Evolutionary conservation across 2,329 filamentous ascomycete genomes (phyloP), one percentile per base, ranked within the genome.

Genomic region (Trichophyton benhamiae): DNA sequence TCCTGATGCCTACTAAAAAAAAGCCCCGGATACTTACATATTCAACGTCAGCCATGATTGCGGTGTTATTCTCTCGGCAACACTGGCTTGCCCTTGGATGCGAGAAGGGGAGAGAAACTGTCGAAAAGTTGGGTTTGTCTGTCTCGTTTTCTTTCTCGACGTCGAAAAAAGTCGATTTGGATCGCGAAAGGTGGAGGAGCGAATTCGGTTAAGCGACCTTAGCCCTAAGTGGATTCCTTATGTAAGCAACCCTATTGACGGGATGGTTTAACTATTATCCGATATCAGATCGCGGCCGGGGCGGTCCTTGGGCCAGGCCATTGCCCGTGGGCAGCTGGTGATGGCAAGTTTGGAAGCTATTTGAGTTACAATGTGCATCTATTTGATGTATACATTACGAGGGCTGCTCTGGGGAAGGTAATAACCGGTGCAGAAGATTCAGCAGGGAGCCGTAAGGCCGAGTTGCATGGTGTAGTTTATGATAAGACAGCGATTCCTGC

Each of bases 1-100:
- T 57, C 33, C 33, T 17, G 9, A 53, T 9, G 42, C 15, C 48
- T 7, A 22, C 20, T 11, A 41, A 7, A 8, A 8, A 53, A 9
- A 33, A 13, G 22, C 3, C 25, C 11, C 20, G 15, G 22, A 22
- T 68, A 88, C 88, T 79, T 83, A 91, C 88, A 82, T 94, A 94
- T 82, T 91, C 87, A 73, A 79, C 76, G 83, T 92, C 89, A 86
- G 89, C 89, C 89, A 92, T 92, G 81, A 77, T 88, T 83, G 81
- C 80, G 78, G 77, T 60, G 70, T 71, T 72, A 73, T 71, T 75
- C 72, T 72, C 68, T 66, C 70, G 69, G 72, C 73, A 75, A 76
- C 74, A 75, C 73, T 69, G 74, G 75, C 75, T 70, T 69, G 70
- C 70, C 58, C 44, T 70, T 61, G 76, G 73, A 75, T 77, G 77